Base-by-base conservation (phyloP, 2,329 filamentous ascomycete species). In the Massarina eburnea region DNA sequence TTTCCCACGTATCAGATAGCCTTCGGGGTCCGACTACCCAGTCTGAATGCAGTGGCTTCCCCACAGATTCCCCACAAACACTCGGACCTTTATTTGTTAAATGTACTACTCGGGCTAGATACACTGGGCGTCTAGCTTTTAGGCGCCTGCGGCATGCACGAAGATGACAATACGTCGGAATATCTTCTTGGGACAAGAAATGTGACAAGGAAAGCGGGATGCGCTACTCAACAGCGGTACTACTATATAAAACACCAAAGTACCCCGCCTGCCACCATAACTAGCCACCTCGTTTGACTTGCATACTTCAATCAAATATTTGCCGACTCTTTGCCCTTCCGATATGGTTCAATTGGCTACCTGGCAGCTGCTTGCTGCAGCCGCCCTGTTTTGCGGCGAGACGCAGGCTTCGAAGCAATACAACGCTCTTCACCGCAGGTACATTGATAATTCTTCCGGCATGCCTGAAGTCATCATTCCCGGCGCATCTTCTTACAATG, bases 401-500 rank as follows among this genome's bases (percentile, higher is more conserved):
- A 41, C 43, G 3, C 17, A 29, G 21, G 55, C 55, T 8, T 55
- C 57, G 29, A 33, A 48, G 7, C 19, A 35, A 8, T 20, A 37
- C 34, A 18, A 37, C 14, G 12, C 27, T 35, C 33, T 35, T 21
- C 40, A 48, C 10, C 51, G 43, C 18, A 42, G 53, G 21, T 49
- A 55, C 26, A 43, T 50, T 29, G 48, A 51, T 30, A 52, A 51
- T 38, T 51, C 51, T n/a, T 41, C 48, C 15, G 54, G 51, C 4
- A 49, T 35, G 14, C 48, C 48, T 9, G 38, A 49, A 40, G 48
- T 55, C 24, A 38, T 55, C n/a, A 54, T 58, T 24, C 48, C 55
- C 9, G 54, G 51, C 4, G 55, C 51, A 5, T 53, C 51, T 12
- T 44, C 43, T 6, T 65, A 66, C 57, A 71, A 71, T 54, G 68